These are phyloP conservation scores for Stenocarpella maydis DNA, from an alignment of 2,329 filamentous ascomycete genomes.

Conservation along the genomic window DNA sequence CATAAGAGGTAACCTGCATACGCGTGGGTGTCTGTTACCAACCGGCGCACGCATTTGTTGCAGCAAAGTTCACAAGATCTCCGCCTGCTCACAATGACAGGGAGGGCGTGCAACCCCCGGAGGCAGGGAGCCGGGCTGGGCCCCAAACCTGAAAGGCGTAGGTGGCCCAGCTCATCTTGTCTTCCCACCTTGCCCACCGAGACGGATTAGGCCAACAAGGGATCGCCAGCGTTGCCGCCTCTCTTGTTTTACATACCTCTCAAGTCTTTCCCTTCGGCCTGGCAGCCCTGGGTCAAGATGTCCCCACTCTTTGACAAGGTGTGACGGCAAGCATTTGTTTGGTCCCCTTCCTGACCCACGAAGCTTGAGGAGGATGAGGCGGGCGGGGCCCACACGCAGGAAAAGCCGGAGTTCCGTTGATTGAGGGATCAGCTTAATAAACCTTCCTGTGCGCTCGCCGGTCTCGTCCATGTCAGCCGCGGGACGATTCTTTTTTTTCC, in stretches of 20 bases:
- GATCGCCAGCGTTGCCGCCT: slow-evolving; percentile 5
- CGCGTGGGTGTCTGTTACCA: neutral
- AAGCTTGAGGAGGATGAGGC: neutral
- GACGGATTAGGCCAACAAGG: slow-evolving; percentile 20
- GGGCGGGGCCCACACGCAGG: neutral
- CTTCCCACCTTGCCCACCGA: slow-evolving; percentile 5
- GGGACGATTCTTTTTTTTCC: neutral
- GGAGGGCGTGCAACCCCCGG: neutral
- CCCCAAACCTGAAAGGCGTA: neutral
- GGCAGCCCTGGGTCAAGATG: neutral
- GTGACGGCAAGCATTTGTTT: slow-evolving; percentile 20
- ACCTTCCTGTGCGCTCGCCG: too few species aligned
- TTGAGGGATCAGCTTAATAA: slow-evolving; percentile 12
- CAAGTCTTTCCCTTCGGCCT: neutral
- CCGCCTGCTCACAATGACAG: slow-evolving; percentile 16
- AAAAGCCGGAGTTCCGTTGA: slow-evolving; percentile 17
- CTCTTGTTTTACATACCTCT: neutral
- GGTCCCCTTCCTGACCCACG: neutral
- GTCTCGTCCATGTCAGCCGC: neutral
- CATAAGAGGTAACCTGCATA: neutral
- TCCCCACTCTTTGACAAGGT: slow-evolving; percentile 17
- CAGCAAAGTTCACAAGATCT: slow-evolving; percentile 23
- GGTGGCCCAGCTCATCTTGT: slow-evolving; percentile 21
- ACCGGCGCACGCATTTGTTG: neutral
- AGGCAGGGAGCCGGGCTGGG: neutral